Percentiles rank a stretch among this genome's conserved stretches.
Conservation (phyloP, 2,329 filamentous ascomycete species). For the Calonectria fujianensis region DNA sequence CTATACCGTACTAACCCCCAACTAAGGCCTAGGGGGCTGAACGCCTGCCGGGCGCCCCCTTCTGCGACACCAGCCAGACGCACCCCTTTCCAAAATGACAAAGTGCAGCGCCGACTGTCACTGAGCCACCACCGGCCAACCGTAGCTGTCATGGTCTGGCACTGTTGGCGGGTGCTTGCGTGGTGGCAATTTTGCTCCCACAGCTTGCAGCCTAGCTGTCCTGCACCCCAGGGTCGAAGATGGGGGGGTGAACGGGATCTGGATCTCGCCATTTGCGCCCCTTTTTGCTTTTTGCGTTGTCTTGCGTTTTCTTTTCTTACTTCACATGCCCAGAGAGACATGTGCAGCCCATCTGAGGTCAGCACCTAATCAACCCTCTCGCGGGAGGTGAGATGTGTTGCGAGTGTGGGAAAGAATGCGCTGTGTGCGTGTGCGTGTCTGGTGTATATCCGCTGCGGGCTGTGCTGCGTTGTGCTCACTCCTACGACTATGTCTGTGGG, state of each 20-base stretch:
- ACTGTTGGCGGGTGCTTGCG: not conserved
- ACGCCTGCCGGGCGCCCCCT: conserved; percentile 19
- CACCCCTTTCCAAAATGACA: conserved; percentile 28
- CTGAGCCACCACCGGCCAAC: conserved; percentile 19
- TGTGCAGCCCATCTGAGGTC: conserved; percentile 14
- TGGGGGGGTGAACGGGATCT: conserved; percentile 4
- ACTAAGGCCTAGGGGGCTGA: not conserved
- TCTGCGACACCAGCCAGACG: conserved; percentile 20
- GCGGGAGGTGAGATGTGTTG: not conserved
- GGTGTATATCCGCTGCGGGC: conserved; percentile 1
- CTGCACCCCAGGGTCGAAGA: not conserved
- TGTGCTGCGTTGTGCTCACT: conserved; percentile 14
- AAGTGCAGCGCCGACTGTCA: conserved; percentile 29
- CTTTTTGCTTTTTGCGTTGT: conserved; percentile 23
- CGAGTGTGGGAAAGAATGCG: no score
- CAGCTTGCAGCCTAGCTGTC: not conserved
- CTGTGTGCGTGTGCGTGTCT: not conserved
- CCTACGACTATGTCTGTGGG: not conserved
- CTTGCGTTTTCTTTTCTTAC: not conserved
- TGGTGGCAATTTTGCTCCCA: conserved; percentile 18
- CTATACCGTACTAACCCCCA: not conserved
- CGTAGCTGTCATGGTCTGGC: conserved; percentile 15
- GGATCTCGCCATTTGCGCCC: conserved; percentile 23
- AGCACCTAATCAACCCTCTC: conserved; percentile 4
- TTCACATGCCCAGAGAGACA: conserved; percentile 15